phyloP scores from a whole-genome alignment of 2,329 filamentous ascomycete genomes.

The Penicillium sp. region DNA sequence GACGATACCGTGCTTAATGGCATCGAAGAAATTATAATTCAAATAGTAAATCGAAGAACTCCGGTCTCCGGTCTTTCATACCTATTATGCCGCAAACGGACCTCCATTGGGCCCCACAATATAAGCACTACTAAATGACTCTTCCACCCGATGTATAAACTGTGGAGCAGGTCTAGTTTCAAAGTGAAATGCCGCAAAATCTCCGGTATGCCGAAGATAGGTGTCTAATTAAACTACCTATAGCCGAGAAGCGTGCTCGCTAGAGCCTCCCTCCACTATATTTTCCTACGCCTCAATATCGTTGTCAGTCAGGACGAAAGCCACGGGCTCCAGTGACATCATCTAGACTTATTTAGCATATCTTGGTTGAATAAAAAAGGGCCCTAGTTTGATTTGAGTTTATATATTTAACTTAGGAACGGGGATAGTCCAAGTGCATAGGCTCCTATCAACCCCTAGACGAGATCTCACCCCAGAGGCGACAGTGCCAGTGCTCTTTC shows the following conservation, averaged over 20 bases:
- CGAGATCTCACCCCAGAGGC: neutral
- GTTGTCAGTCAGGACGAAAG: neutral
- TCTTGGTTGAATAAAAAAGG: neutral
- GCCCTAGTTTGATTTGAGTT: no score
- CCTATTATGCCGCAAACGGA: neutral
- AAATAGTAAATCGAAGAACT: neutral
- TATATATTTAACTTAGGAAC: no score
- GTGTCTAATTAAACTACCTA: neutral
- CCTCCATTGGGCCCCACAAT: neutral
- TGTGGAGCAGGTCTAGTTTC: neutral
- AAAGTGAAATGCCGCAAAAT: neutral
- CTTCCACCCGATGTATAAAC: neutral
- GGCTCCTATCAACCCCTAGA: neutral
- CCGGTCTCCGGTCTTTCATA: neutral
- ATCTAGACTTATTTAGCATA: neutral
- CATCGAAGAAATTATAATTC: neutral
- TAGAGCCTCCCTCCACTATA: neutral
- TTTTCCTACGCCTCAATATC: neutral
- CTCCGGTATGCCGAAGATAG: neutral
- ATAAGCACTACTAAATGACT: neutral
- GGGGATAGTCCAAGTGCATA: neutral
- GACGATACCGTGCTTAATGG: neutral
- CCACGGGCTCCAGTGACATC: neutral
- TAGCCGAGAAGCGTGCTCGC: neutral
- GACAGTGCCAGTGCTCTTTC: neutral